These are phyloP conservation scores for Epichloe coenophiala DNA, from an alignment of 2,329 filamentous ascomycete genomes.

Conservation along the genomic window DNA sequence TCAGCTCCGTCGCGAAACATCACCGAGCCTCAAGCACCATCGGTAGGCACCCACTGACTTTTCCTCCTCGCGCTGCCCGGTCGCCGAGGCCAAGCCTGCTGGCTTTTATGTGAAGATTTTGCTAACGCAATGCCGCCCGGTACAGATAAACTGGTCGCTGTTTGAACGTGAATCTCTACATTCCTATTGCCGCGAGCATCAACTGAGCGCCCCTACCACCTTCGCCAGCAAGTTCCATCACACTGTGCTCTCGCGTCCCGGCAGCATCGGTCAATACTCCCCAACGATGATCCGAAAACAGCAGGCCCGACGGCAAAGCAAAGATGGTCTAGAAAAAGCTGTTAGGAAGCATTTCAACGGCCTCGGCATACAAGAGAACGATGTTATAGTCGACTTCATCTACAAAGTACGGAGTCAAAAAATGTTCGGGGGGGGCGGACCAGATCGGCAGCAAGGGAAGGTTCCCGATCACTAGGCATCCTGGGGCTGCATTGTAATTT, in stretches of 20 bases:
- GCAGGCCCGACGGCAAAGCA: constrained; percentile 51
- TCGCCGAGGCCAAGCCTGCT: not conserved
- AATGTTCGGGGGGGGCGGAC: constrained; percentile 10
- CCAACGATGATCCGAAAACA: constrained; percentile 61
- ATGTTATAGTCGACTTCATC: constrained; percentile 67
- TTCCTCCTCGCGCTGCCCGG: not conserved
- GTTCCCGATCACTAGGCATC: constrained; percentile 39
- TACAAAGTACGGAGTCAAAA: constrained; percentile 45
- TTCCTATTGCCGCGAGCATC: constrained; percentile 61
- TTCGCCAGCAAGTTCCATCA: constrained; percentile 53
- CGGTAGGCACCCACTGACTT: constrained; percentile 15
- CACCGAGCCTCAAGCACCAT: constrained; percentile 19
- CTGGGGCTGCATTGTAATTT: not conserved
- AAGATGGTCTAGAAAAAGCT: constrained; percentile 56
- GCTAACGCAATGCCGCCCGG: constrained; percentile 7
- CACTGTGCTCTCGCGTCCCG: constrained; percentile 45
- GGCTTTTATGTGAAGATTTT: not conserved
- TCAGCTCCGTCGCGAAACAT: constrained; percentile 18
- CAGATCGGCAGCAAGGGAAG: constrained; percentile 10
- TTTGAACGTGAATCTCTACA: constrained; percentile 58
- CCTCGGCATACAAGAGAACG: constrained; percentile 65
- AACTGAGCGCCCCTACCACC: constrained; percentile 54
- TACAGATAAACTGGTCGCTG: constrained; percentile 50
- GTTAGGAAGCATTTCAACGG: constrained; percentile 78
- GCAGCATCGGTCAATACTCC: constrained; percentile 55